phyloP scores from a whole-genome alignment of 495 filamentous ascomycete species.

The Hyaloscypha variabilis region DNA sequence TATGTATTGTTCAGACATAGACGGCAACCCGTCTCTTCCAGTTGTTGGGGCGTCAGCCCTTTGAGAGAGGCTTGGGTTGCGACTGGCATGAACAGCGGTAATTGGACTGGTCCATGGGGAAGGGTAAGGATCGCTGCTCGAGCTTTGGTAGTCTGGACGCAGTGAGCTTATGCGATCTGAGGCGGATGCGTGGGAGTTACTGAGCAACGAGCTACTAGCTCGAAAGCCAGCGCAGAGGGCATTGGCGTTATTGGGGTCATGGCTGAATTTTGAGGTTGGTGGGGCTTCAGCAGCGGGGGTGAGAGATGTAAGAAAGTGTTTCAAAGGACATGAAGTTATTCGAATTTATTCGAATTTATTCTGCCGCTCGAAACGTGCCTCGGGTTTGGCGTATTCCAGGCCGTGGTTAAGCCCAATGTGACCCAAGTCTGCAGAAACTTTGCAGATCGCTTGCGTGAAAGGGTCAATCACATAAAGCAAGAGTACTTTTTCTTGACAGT shows the following conservation, averaged over 20 bases:
- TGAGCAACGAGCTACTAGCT: constrained; percentile 80
- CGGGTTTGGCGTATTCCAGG: background rate
- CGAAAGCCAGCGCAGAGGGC: constrained; percentile 79
- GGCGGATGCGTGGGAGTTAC: constrained; percentile 50
- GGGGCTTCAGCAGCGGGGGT: background rate
- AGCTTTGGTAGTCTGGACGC: constrained; percentile 83
- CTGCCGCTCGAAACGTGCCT: constrained; percentile 14
- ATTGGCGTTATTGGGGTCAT: constrained; percentile 41
- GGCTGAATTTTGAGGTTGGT: background rate
- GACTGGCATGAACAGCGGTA: constrained; percentile 97
- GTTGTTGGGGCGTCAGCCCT: constrained; percentile 88
- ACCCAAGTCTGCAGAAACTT: background rate
- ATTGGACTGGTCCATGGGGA: constrained; percentile 85
- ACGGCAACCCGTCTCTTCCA: constrained; percentile 84
- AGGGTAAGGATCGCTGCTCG: constrained; percentile 88
- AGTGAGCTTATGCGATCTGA: constrained; percentile 20
- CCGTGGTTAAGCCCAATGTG: background rate
- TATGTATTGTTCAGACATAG: constrained; percentile 98
- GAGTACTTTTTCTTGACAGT: background rate
- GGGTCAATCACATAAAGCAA: background rate
- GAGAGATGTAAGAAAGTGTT: background rate
- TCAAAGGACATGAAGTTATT: constrained; percentile 6
- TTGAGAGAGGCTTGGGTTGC: constrained; percentile 98
- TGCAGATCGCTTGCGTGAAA: background rate
- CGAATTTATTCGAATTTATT: constrained; percentile 10